A percentile compares a stretch with the other conserved stretches of the same genome.
Evolutionary conservation across 179 eudicot genomes (phyloP).

Genomic region (Beta corolliflora): DNA sequence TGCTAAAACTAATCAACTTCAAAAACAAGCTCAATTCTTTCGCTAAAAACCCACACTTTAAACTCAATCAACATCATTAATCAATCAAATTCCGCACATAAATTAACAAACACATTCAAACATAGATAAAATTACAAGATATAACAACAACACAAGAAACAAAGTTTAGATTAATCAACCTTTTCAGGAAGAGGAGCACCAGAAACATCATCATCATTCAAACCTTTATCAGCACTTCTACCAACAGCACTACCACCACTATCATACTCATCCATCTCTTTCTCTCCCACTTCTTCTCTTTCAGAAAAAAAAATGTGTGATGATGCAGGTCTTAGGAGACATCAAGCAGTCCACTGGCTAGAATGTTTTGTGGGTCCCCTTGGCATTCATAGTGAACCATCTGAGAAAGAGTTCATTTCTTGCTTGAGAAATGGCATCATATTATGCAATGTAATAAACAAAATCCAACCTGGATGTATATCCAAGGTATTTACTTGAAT

Average conservation of each 20-base stretch:
- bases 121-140: background rate
- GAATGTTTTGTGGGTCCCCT: constrained; percentile 74
- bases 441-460: constrained; percentile 83
- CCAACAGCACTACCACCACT: constrained; percentile 49
- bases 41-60: background rate
- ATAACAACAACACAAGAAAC: background rate
- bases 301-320: constrained; percentile 25
- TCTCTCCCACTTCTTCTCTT: constrained; percentile 42
- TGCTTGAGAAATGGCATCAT: constrained; percentile 92
- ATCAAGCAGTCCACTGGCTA: constrained; percentile 79
- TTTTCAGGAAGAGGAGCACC: constrained; percentile 65
- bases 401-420: constrained; percentile 84
- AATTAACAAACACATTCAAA: background rate
- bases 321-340: constrained; percentile 69
- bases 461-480: constrained; percentile 79
- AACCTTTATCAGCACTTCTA: constrained; percentile 47
- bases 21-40: background rate
- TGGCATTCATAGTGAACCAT: constrained; percentile 54
- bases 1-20: background rate
- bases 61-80: background rate
- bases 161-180: constrained; percentile 29
- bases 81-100: background rate
- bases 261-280: constrained; percentile 58
- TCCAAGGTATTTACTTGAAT: constrained; percentile 56
- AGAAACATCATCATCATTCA: constrained; percentile 55